These are phyloP conservation scores for Climacium dendroides DNA, from an alignment of 225 moss, liverwort and hornwort species.

Conservation along the genomic window DNA sequence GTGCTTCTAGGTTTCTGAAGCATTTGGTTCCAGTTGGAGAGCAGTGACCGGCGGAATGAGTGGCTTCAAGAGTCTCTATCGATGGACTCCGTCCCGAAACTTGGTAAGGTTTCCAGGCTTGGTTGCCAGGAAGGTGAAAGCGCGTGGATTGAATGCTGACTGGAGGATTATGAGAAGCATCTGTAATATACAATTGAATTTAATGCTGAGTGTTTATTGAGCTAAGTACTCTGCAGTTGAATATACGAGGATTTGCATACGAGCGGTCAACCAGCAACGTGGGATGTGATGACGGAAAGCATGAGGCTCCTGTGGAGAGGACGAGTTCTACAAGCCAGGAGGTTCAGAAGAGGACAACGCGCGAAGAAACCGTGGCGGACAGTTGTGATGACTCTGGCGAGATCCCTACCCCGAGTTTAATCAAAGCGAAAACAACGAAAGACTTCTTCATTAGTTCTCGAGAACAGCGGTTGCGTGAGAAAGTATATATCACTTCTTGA, in stretches of 20 bases:
- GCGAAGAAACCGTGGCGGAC: not conserved
- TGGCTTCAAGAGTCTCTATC: not conserved
- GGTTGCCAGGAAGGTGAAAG: not conserved
- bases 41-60: not conserved
- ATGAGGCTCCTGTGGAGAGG: not conserved
- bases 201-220: not conserved
- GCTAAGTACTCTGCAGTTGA: not conserved
- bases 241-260: not conserved
- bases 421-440: constrained; percentile 6
- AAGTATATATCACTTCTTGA: not conserved
- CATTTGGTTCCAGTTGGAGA: not conserved
- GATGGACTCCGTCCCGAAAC: not conserved
- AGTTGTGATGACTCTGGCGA: not conserved
- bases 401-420: constrained; percentile 17
- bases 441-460: constrained; percentile 5
- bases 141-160: not conserved
- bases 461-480: constrained; percentile 1
- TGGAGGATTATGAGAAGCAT: not conserved
- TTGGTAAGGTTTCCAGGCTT: not conserved
- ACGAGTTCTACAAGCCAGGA: not conserved
- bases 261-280: not conserved
- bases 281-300: not conserved
- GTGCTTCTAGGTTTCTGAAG: not conserved
- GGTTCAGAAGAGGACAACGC: not conserved
- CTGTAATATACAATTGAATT: not conserved